Base-by-base conservation (phyloP, 106 monocot species). In the Gastrodia elata region DNA sequence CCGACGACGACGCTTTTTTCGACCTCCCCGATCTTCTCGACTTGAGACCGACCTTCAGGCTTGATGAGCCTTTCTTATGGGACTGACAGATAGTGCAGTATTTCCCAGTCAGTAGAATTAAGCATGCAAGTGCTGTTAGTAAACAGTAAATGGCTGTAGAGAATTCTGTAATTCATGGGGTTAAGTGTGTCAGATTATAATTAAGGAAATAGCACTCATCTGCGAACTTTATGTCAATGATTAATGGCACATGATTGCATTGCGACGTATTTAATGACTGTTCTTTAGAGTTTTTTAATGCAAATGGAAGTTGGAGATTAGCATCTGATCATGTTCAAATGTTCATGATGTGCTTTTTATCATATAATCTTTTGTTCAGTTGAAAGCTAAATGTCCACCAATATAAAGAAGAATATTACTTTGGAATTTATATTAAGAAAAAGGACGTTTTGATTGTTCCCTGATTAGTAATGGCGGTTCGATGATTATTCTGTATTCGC, bases 21-120 rank as follows among this genome's bases (percentile, higher is more conserved):
- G 86, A 86, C 74, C 74, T 89, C 32, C 89, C 89, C 8, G 89
- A 89, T 32, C 74, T 89, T 33, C 34, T 82, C 0, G 37, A 67
- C 27, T 67, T 67, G 10, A 67, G 67, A 11, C 14, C 34, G 0
- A n/a, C 37, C n/a, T 11, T 27, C 37, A 37, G 36, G 67, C 1
- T 11, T 10, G 67, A 67, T 35, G 36, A 67, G 37, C 37, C 32
- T 6, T 67, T 67, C 37, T 2, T 36, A n/a, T 67, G 67, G 67
- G 34, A 67, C 37, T 38, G 38, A 37, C 11, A 61, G 57, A 24
- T 58, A n/a, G n/a, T n/a, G n/a, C n/a, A n/a, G n/a, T n/a, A n/a
- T n/a, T n/a, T n/a, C n/a, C n/a, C n/a, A n/a, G n/a, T n/a, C n/a
- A n/a, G n/a, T n/a, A n/a, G n/a, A n/a, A n/a, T n/a, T n/a, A n/a